Base-by-base conservation (phyloP, 1,139 yeast genomes). In the Zygoascus hellenicus region DNA sequence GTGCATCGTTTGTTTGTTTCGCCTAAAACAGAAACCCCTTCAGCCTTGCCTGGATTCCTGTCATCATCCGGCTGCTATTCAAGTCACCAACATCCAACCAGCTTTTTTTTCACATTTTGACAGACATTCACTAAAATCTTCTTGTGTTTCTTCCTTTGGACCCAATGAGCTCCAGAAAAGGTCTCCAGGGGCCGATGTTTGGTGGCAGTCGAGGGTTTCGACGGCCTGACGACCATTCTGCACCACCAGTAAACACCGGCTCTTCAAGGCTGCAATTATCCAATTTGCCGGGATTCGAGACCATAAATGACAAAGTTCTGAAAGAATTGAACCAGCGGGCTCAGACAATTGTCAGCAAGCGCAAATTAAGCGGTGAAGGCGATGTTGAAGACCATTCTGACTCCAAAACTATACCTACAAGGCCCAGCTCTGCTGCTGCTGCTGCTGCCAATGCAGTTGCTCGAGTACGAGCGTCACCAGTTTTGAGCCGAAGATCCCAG, bases 301-400 rank as follows among this genome's bases (percentile, higher is more conserved):
- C 69, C 11, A 49, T 63, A 42, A 64, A 64, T 43, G 69, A 65
- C 53, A 56, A 58, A 49, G 62, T 65, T 5, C 57, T 65, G 19
- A 43, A 51, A 17, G 69, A 65, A 44, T 63, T 65, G 67, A 62
- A 65, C 47, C 64, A 60, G 50, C 56, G 69, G n/a, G 67, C 68
- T 13, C 52, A 43, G 45, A 49, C 17, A n/a, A 16, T 43, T 34
- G 37, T 37, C 5, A 36, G 19, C 45, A 38, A 39, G 31, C 28
- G 38, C 30, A 35, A 38, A 32, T 33, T 34, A 26, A 15, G 36
- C 39, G 36, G 16, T 30, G 42, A 14, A n/a, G 36, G 31, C 31
- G 42, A 38, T 11, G 19, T 19, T 26, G 34, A 15, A 19, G 14
- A 36, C 35, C 17, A 13, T 26, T 7, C 14, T 13, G 30, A 36